These are phyloP conservation scores for Massarina eburnea DNA, from an alignment of 2,329 filamentous ascomycete genomes.

Conservation along the genomic window DNA sequence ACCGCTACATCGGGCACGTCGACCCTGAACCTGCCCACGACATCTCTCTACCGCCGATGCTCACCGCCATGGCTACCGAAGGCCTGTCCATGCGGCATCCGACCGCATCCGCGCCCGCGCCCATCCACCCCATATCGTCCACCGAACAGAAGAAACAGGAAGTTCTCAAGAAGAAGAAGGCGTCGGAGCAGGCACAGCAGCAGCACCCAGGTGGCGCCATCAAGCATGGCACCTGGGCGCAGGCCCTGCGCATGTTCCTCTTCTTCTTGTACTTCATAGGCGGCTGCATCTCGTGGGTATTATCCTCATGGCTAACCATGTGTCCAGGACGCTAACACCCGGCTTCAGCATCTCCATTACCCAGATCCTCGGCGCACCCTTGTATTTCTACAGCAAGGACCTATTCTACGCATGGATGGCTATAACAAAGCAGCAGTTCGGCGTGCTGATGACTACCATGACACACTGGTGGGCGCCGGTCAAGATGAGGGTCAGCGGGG, in stretches of 20 bases:
- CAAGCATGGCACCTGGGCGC: constrained; percentile 47
- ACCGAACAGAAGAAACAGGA: constrained; percentile 12
- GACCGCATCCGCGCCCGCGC: constrained; percentile 24
- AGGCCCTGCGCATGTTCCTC: constrained; percentile 47
- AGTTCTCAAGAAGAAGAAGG: constrained; percentile 12
- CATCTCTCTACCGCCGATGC: constrained; percentile 7
- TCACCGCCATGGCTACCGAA: constrained; percentile 28
- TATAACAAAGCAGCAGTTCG: constrained; percentile 82
- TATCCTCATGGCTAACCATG: constrained; percentile 9
- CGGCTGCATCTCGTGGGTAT: constrained; percentile 44
- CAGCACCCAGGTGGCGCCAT: constrained; percentile 41
- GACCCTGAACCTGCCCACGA: constrained; percentile 3
- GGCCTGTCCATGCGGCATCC: constrained; percentile 37
- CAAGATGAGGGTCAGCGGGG: constrained; percentile 76
- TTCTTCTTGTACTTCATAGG: constrained; percentile 51
- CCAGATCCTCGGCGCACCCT: constrained; percentile 70
- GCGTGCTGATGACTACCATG: constrained; percentile 73
- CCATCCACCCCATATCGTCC: constrained; percentile 16
- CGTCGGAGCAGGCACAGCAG: constrained; percentile 8
- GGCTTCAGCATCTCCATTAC: constrained; percentile 56
- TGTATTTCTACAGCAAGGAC: constrained; percentile 74
- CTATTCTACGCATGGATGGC: constrained; percentile 84
- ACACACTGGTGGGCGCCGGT: constrained; percentile 85
- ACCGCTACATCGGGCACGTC: no score
- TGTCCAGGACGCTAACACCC: constrained; percentile 24